Base-by-base conservation (phyloP, 129 eudicot species). In the Flaveria sonorensis region DNA sequence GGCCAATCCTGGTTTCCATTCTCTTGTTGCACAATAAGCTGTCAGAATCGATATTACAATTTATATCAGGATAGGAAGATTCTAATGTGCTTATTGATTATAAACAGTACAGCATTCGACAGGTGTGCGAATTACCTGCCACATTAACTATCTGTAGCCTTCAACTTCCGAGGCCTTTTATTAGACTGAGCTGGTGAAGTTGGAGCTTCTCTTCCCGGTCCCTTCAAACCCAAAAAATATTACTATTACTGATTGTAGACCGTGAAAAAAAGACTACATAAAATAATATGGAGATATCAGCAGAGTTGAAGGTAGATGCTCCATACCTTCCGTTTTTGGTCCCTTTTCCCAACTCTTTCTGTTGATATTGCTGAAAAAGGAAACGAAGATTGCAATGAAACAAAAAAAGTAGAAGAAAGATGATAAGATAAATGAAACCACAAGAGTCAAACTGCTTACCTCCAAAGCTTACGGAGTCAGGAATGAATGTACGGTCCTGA, bases 251-350 rank as follows among this genome's bases (percentile, higher is more conserved):
- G 45, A 39, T 36, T 4, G 13, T 30, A n/a, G 57, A 66, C 4
- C 19, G 8, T 14, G 9, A 26, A 19, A 48, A 32, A n/a, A 28
- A 14, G 1, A 23, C 76, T 18, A 67, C 42, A 24, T 1, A n/a
- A 24, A 40, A 21, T 3, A 36, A 71, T 4, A 30, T 15, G 46
- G 10, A 57, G 11, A 28, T 9, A 14, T 48, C 40, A 13, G 55
- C 61, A 78, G 20, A 21, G 48, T 36, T 15, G 13, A 67, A 28
- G 30, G 3, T 12, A 68, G 50, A 70, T 62, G 60, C 56, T 26
- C 30, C 52, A 60, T 84, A 90, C 98, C 97, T 94, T 94, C 71
- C 98, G 92, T 81, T 91, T 94, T 81, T 87, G 98, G 56, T 94
- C 98, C 89, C 82, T 84, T 83, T 91, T 94, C 51, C 74, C 96